phyloP scores from a whole-genome alignment of 495 filamentous ascomycete species.

The Penicillium waksmanii region DNA sequence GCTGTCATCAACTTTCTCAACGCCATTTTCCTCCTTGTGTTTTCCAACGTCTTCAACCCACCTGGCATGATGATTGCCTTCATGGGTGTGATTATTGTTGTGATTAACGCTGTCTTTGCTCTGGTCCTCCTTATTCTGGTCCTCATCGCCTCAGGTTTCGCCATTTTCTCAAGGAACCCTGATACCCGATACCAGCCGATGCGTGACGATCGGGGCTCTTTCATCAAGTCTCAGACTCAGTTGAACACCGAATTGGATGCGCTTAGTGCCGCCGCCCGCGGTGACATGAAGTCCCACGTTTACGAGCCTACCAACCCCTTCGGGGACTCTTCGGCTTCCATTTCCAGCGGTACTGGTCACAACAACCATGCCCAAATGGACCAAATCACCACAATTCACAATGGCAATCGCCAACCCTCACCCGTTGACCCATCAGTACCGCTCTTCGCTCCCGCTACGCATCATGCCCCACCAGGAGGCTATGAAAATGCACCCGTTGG shows the following conservation, averaged over 20 bases:
- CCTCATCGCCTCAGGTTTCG: slow-evolving; percentile 78
- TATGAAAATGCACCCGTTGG: slow-evolving; percentile 42
- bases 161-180: slow-evolving; percentile 91
- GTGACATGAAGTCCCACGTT: slow-evolving; percentile 71
- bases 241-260: slow-evolving; percentile 91
- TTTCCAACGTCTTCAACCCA: slow-evolving; percentile 82
- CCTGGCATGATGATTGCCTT: slow-evolving; percentile 89
- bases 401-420: slow-evolving; percentile 39
- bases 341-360: slow-evolving; percentile 51
- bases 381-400: slow-evolving; percentile 17
- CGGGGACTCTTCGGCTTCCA: slow-evolving; percentile 71
- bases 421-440: slow-evolving; percentile 68
- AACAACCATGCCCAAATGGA: slow-evolving; percentile 39
- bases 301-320: slow-evolving; percentile 66
- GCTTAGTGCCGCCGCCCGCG: slow-evolving; percentile 87
- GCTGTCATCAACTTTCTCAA: slow-evolving; percentile 89
- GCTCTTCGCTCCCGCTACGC: slow-evolving; percentile 48
- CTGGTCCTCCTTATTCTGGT: slow-evolving; percentile 86
- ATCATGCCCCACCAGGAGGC: slow-evolving; percentile 40
- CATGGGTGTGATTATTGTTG: slow-evolving; percentile 92
- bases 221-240: slow-evolving; percentile 96
- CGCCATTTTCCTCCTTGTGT: slow-evolving; percentile 81
- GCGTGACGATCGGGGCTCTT: slow-evolving; percentile 93
- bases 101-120: slow-evolving; percentile 86
- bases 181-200: slow-evolving; percentile 96